Conservation (phyloP, 2,329 filamentous ascomycete genomes). For the Sporothrix mexicana region DNA sequence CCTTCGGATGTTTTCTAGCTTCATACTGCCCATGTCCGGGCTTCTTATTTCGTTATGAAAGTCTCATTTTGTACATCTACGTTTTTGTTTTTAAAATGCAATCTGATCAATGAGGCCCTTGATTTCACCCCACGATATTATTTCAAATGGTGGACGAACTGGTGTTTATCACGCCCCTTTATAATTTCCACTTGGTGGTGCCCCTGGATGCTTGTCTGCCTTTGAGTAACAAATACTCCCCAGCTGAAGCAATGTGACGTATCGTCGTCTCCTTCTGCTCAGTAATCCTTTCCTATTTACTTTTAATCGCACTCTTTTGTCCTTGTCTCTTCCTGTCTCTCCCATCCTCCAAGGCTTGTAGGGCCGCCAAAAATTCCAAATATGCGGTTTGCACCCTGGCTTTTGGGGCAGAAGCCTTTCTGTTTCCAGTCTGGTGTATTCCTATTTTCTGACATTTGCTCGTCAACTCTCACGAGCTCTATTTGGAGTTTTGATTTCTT, state of each 20-base stretch:
- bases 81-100: neutral
- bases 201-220: neutral
- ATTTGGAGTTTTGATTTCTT: constrained; percentile 5
- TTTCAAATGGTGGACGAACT: neutral
- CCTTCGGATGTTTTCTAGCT: neutral
- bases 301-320: no score
- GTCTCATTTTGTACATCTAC: constrained; percentile 1
- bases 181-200: neutral
- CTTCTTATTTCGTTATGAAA: neutral
- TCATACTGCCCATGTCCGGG: neutral
- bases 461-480: neutral
- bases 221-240: no score
- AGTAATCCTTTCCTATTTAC: no score
- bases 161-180: neutral
- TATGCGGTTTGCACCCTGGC: neutral
- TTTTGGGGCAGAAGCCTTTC: neutral
- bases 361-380: neutral
- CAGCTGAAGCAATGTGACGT: constrained; percentile 19
- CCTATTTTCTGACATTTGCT: neutral
- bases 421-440: neutral
- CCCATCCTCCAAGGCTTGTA: neutral
- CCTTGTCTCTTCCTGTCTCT: neutral
- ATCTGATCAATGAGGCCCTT: neutral
- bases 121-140: neutral
- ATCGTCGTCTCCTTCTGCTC: neutral